phyloP scores from a whole-genome alignment of 2,329 filamentous ascomycete species.

The Aspergillus puulaauensis region DNA sequence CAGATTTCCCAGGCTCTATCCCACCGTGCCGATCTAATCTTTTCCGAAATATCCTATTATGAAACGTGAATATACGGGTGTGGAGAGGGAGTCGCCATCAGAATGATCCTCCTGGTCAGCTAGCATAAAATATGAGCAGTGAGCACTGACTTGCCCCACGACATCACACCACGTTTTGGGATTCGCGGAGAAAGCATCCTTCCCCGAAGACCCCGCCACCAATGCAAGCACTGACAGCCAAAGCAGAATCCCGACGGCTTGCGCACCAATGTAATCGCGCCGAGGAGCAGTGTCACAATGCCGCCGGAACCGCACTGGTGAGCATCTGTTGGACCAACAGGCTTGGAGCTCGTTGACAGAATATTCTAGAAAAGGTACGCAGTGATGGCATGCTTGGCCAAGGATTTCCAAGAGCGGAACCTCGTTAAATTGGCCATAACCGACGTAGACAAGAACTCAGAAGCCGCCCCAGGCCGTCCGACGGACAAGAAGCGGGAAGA shows the following conservation, averaged over 20 bases:
- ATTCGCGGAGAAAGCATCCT: neutral
- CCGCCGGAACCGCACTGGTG: slow-evolving; percentile 31
- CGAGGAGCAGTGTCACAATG: slow-evolving; percentile 22
- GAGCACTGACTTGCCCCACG: slow-evolving; percentile 4
- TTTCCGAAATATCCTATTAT: no score
- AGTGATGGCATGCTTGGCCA: slow-evolving; percentile 25
- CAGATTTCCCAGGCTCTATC: no score
- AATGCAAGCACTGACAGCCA: neutral
- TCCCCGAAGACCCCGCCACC: neutral
- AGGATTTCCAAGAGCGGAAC: slow-evolving; percentile 28
- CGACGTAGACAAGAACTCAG: slow-evolving; percentile 22
- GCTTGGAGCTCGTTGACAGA: slow-evolving; percentile 15
- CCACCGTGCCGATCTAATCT: no score
- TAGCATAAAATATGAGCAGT: slow-evolving; percentile 20
- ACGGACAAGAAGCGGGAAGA: slow-evolving; percentile 12
- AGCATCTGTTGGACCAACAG: slow-evolving; percentile 18
- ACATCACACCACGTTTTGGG: neutral
- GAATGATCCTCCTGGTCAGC: slow-evolving; percentile 28
- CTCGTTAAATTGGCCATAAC: slow-evolving; percentile 23
- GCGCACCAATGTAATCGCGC: slow-evolving; percentile 1
- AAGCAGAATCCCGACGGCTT: neutral
- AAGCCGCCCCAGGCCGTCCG: slow-evolving; percentile 18
- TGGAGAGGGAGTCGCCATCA: slow-evolving; percentile 1
- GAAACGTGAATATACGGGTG: no score
- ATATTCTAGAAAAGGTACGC: slow-evolving; percentile 23